Percentiles rank a stretch among this genome's conserved stretches.
Conservation (phyloP, 441 rosid genomes). For the Biscutella laevigata region DNA sequence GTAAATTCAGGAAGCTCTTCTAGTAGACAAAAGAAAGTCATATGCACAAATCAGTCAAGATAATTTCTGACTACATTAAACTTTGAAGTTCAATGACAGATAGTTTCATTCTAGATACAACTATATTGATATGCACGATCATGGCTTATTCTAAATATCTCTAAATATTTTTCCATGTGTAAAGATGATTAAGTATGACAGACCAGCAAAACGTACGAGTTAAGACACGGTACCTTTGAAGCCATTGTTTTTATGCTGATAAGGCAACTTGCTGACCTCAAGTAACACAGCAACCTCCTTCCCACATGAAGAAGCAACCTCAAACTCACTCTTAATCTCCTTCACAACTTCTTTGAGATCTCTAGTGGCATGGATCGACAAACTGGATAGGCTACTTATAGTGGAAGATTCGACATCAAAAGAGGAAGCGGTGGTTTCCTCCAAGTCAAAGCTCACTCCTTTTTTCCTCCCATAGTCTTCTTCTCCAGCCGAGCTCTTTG, state of each 20-base stretch:
- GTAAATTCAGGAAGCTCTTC: not conserved
- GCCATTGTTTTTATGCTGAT: constrained; percentile 47
- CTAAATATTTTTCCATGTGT: not conserved
- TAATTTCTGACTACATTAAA: not conserved
- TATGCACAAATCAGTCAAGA: not conserved
- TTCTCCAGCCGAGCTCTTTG: constrained; percentile 35
- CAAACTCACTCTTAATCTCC: constrained; percentile 84
- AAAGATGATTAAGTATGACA: too few relatives aligned
- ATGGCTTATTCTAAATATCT: not conserved
- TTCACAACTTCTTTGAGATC: constrained; percentile 75
- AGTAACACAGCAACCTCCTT: constrained; percentile 85
- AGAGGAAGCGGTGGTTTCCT: constrained; percentile 33
- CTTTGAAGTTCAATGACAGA: too few relatives aligned
- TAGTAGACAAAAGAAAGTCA: not conserved
- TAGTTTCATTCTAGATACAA: not conserved
- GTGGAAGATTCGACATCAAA: constrained; percentile 58
- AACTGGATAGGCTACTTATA: constrained; percentile 47
- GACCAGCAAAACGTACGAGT: not conserved
- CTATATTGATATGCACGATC: not conserved
- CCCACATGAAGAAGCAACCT: constrained; percentile 66
- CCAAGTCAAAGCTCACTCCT: constrained; percentile 77
- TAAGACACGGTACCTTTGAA: constrained; percentile 49
- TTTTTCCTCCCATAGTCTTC: constrained; percentile 45
- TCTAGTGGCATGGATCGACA: constrained; percentile 64
- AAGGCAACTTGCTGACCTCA: constrained; percentile 80